Percentiles rank a stretch among this genome's conserved stretches.
phyloP scores from a whole-genome alignment of 768 basidiomycete genomes.

The Calocybe gangraenosa region DNA sequence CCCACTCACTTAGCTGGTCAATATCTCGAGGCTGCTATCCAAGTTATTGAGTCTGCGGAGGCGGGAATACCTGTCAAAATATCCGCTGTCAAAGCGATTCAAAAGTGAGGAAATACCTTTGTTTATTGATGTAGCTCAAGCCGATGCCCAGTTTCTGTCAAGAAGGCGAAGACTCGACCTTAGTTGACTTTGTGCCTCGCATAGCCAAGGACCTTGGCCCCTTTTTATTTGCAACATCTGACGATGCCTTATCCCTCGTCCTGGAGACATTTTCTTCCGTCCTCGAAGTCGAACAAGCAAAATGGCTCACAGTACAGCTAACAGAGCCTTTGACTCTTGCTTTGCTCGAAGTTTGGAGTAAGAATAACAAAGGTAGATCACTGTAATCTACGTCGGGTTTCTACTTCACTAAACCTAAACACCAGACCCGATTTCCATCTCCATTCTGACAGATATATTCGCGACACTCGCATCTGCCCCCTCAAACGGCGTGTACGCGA shows the following conservation, averaged over 20 bases:
- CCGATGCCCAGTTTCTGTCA: constrained; percentile 58
- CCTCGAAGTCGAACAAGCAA: constrained; percentile 65
- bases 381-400: neutral
- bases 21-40: constrained; percentile 84
- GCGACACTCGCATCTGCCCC: constrained; percentile 62
- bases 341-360: constrained; percentile 78
- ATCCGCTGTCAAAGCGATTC: constrained; percentile 89
- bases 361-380: constrained; percentile 73
- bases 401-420: constrained; percentile 1
- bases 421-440: constrained; percentile 82
- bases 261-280: constrained; percentile 82
- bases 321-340: constrained; percentile 63
- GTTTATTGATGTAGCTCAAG: neutral
- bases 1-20: constrained; percentile 72
- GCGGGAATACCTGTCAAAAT: constrained; percentile 87
- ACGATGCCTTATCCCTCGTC: constrained; percentile 86
- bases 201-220: constrained; percentile 83
- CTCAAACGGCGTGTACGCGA: constrained; percentile 58
- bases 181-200: constrained; percentile 62
- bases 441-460: constrained; percentile 80
- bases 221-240: constrained; percentile 73
- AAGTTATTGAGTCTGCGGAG: constrained; percentile 71
- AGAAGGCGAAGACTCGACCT: constrained; percentile 53
- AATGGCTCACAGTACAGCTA: constrained; percentile 68
- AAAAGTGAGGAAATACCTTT: constrained; percentile 61